Percentiles rank a stretch among this genome's conserved stretches.
Conservation (phyloP, 192 early-diverging fungal species). For the Linnemannia schmuckeri region DNA sequence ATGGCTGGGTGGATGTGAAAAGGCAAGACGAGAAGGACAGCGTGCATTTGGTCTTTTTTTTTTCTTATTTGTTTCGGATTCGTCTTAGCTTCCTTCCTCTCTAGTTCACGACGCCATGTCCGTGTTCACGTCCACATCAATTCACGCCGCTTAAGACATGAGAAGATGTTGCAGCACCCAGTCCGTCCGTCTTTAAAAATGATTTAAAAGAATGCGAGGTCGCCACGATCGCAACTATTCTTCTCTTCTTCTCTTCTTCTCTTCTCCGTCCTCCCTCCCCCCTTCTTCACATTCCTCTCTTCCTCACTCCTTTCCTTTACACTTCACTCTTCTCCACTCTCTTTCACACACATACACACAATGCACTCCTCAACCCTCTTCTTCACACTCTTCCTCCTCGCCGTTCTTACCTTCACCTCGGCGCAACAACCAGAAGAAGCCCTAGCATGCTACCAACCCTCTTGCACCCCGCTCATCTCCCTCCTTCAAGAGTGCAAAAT, state of each 20-base stretch:
- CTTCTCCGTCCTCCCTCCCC: no score
- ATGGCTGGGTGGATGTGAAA: no score
- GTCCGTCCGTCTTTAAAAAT: no score
- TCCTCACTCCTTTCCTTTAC: not conserved
- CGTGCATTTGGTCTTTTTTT: not conserved
- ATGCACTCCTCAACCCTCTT: not conserved
- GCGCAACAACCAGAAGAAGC: not conserved
- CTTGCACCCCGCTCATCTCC: not conserved
- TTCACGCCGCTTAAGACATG: no score
- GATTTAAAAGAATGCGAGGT: no score
- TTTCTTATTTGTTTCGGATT: not conserved
- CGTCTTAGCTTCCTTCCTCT: not conserved
- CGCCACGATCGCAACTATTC: no score
- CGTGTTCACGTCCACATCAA: not conserved
- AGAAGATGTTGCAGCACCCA: no score
- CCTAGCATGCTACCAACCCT: conserved; percentile 2
- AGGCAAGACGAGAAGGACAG: no score
- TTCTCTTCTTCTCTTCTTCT: no score
- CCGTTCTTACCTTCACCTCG: not conserved
- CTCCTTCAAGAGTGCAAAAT: conserved; percentile 5
- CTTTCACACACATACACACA: not conserved
- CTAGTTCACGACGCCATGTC: not conserved
- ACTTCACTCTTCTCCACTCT: not conserved
- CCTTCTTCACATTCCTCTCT: not conserved
- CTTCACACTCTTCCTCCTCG: conserved; percentile 1